phyloP scores from a whole-genome alignment of 148 eudicot genomes.

The Limonium bicolor region DNA sequence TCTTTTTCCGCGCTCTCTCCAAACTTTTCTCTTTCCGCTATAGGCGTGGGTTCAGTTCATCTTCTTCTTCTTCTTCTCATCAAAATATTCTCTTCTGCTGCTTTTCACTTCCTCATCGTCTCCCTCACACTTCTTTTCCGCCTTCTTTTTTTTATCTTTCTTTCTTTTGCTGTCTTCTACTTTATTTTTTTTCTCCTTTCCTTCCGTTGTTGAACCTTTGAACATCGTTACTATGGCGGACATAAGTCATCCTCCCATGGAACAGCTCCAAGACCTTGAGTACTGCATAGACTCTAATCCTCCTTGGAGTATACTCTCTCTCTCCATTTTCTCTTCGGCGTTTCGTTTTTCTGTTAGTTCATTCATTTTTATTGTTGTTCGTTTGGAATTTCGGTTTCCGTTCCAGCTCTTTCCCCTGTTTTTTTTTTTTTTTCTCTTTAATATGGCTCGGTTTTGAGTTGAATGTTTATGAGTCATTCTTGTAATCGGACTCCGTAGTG shows the following conservation, averaged over 20 bases:
- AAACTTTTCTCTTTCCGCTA: neutral
- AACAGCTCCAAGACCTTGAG: conserved; percentile 98
- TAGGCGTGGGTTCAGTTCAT: neutral
- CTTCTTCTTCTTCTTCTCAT: conserved; percentile 5
- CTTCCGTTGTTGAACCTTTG: conserved; percentile 5
- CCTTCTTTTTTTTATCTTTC: neutral
- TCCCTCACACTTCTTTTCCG: neutral
- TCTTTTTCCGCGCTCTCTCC: neutral
- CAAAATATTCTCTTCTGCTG: neutral
- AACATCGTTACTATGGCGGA: conserved; percentile 59
- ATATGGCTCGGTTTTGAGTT: neutral
- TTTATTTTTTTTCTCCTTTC: neutral
- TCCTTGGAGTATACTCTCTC: conserved; percentile 66
- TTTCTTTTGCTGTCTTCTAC: conserved; percentile 1
- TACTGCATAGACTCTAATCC: conserved; percentile 98
- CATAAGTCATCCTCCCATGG: conserved; percentile 84
- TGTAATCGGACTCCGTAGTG: too few species aligned
- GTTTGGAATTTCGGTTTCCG: neutral
- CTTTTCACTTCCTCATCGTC: neutral
- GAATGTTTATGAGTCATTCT: neutral
- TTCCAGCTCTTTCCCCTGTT: neutral
- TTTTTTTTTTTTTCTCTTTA: neutral
- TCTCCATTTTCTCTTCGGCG: conserved; percentile 1
- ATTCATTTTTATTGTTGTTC: neutral
- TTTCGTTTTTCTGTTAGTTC: too few species aligned